These are phyloP conservation scores for Stemphylium beticola DNA, from an alignment of 2,329 filamentous ascomycete genomes.

Conservation along the genomic window DNA sequence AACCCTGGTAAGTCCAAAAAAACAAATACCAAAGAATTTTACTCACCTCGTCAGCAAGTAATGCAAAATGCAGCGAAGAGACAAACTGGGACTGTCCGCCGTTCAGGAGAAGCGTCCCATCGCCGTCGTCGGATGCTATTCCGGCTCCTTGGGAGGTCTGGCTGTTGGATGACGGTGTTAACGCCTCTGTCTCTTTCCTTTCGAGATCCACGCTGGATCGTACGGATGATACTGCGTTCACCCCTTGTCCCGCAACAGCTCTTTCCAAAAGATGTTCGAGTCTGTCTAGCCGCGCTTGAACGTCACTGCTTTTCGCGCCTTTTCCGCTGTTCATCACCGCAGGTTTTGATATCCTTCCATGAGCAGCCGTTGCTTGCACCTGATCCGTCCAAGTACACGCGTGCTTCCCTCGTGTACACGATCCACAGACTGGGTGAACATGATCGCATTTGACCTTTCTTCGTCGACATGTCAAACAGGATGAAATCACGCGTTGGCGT, in stretches of 20 bases:
- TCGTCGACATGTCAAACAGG: conserved; percentile 47
- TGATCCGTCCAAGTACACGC: conserved; percentile 45
- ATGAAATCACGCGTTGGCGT: conserved; percentile 47
- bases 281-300: conserved; percentile 46
- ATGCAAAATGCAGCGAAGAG: conserved; percentile 48
- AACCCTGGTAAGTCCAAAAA: not conserved
- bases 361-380: conserved; percentile 25
- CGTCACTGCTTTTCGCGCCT: conserved; percentile 36
- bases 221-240: conserved; percentile 19
- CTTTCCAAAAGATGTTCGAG: conserved; percentile 46
- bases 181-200: conserved; percentile 29
- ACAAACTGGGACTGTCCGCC: conserved; percentile 49
- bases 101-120: conserved; percentile 47
- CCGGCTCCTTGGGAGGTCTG: conserved; percentile 43
- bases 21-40: not conserved
- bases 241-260: conserved; percentile 35
- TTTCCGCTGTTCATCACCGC: conserved; percentile 22
- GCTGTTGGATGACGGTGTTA: conserved; percentile 42
- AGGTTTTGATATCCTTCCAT: conserved; percentile 38
- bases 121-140: conserved; percentile 44
- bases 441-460: conserved; percentile 50
- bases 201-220: conserved; percentile 27
- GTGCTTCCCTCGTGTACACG: conserved; percentile 47
- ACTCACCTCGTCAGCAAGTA: conserved; percentile 49
- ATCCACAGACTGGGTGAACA: conserved; percentile 47